Conservation (phyloP, 2,329 filamentous ascomycete species). For the Fusarium sp. region DNA sequence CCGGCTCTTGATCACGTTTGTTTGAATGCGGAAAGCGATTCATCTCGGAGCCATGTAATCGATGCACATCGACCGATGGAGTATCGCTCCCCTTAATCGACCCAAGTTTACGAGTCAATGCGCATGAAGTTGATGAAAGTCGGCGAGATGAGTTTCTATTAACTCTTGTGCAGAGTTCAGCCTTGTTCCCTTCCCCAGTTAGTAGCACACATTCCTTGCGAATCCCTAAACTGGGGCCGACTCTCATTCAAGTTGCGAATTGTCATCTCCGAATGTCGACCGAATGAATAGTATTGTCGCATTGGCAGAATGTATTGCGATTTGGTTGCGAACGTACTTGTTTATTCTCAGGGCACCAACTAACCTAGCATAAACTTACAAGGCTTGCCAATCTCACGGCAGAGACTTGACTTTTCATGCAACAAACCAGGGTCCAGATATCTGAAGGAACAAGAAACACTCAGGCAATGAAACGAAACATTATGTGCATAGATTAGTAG, state of each 20-base stretch:
- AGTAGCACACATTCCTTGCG: slow-evolving; percentile 5
- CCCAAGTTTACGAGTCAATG: slow-evolving; percentile 39
- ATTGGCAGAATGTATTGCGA: not conserved
- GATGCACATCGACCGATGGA: slow-evolving; percentile 34
- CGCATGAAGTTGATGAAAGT: slow-evolving; percentile 35
- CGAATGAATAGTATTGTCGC: slow-evolving; percentile 1
- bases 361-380: not conserved
- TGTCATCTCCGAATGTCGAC: slow-evolving; percentile 5
- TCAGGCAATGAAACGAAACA: slow-evolving; percentile 47
- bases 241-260: not conserved
- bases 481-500: slow-evolving; percentile 15
- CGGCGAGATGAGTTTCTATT: slow-evolving; percentile 29
- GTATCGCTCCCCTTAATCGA: slow-evolving; percentile 23
- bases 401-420: slow-evolving; percentile 10
- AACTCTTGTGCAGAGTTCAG: slow-evolving; percentile 23
- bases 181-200: slow-evolving; percentile 15
- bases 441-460: slow-evolving; percentile 39
- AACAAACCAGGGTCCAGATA: slow-evolving; percentile 14
- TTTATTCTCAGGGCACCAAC: not conserved
- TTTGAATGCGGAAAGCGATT: slow-evolving; percentile 38
- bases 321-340: not conserved
- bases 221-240: slow-evolving; percentile 4
- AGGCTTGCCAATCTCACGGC: slow-evolving; percentile 4
- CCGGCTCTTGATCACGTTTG: slow-evolving; percentile 44
- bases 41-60: slow-evolving; percentile 42